Conservation (phyloP, 495 filamentous ascomycete genomes). For the Podospora conica region DNA sequence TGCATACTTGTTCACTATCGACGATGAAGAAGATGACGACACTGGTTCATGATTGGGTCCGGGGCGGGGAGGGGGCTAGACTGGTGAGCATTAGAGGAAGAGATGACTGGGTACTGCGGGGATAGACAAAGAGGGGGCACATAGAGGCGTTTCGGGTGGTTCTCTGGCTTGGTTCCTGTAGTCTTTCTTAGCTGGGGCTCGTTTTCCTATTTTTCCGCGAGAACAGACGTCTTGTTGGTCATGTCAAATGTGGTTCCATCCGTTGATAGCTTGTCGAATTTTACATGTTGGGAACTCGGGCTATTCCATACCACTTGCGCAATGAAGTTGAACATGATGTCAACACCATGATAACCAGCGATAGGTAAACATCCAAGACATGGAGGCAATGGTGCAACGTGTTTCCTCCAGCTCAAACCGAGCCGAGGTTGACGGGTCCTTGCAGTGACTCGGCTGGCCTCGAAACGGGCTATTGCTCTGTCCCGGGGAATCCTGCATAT, state of each 20-base stretch:
- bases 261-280: background rate
- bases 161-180: background rate
- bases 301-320: no score
- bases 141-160: background rate
- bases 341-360: background rate
- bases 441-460: background rate
- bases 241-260: background rate
- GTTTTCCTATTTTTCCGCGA: background rate
- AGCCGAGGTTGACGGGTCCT: background rate
- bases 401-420: background rate
- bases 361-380: background rate
- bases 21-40: background rate
- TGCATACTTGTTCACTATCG: background rate
- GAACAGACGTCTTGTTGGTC: background rate
- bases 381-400: background rate
- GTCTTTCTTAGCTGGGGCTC: background rate
- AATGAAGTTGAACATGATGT: no score
- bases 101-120: background rate
- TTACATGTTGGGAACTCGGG: background rate
- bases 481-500: background rate
- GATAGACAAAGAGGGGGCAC: background rate
- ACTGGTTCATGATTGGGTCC: background rate
- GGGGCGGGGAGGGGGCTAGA: background rate
- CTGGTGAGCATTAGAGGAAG: background rate
- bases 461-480: background rate